Conservation (phyloP, 2,329 filamentous ascomycete genomes). For the Xylaria multiplex region DNA sequence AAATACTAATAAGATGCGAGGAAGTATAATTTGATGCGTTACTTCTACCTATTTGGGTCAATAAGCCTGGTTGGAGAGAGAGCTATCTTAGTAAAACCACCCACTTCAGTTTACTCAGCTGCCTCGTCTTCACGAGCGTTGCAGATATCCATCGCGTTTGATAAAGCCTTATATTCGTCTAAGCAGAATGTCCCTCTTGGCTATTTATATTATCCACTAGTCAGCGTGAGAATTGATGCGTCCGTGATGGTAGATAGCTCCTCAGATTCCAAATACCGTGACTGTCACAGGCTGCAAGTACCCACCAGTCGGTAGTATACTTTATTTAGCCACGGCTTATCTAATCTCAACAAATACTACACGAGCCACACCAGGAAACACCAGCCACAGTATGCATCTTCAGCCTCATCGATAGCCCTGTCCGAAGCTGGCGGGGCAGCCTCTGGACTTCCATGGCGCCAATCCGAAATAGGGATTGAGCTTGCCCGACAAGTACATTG, state of each 20-base stretch:
- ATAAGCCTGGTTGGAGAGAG: slow-evolving; percentile 18
- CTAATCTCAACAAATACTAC: not conserved
- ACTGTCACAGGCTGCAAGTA: not conserved
- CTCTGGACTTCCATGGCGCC: slow-evolving; percentile 35
- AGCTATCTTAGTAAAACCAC: slow-evolving; percentile 31
- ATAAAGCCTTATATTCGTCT: slow-evolving; percentile 19
- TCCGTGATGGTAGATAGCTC: not conserved
- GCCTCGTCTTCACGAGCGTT: slow-evolving; percentile 31
- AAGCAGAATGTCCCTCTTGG: slow-evolving; percentile 21
- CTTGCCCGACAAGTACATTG: slow-evolving; percentile 30
- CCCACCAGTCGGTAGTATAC: not conserved
- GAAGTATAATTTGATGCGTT: slow-evolving; percentile 24
- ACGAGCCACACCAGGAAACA: slow-evolving; percentile 22
- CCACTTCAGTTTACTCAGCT: slow-evolving; percentile 34
- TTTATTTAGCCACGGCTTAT: slow-evolving; percentile 6
- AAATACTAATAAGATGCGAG: not conserved
- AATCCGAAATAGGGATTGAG: slow-evolving; percentile 44
- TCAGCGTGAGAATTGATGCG: slow-evolving; percentile 27
- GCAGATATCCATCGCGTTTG: slow-evolving; percentile 18
- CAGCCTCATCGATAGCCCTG: slow-evolving; percentile 25
- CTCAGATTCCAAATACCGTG: slow-evolving; percentile 33
- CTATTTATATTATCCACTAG: slow-evolving; percentile 29
- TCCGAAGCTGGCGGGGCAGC: slow-evolving; percentile 9
- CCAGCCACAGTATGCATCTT: slow-evolving; percentile 16
- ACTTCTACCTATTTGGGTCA: slow-evolving; percentile 11